These are phyloP conservation scores for Skeletonema costatum DNA, from an alignment of 108 stramenopile species.

Conservation along the genomic window DNA sequence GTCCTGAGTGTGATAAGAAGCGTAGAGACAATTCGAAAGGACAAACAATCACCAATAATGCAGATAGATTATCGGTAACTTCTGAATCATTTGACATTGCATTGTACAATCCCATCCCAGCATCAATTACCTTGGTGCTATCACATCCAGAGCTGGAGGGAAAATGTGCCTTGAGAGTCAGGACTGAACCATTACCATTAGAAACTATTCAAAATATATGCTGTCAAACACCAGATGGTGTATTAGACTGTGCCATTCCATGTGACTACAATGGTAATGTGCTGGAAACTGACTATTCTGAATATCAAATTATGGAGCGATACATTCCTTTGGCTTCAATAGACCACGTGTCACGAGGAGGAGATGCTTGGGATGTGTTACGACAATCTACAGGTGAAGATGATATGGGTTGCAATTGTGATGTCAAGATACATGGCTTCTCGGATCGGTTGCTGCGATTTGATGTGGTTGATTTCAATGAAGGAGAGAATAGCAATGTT, in stretches of 20 bases:
- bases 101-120: background rate
- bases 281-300: background rate
- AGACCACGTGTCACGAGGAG: slow-evolving; percentile 32
- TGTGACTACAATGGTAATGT: slow-evolving; percentile 7
- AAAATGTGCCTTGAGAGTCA: background rate
- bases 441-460: slow-evolving; percentile 24
- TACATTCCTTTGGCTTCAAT: slow-evolving; percentile 22
- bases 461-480: slow-evolving; percentile 15
- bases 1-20: slow-evolving; percentile 23
- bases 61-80: background rate
- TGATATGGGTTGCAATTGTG: slow-evolving; percentile 20
- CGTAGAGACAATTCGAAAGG: background rate
- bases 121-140: background rate
- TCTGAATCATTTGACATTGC: background rate
- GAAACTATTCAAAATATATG: slow-evolving; percentile 1
- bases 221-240: slow-evolving; percentile 11
- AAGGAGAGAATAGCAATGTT: background rate
- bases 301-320: slow-evolving; percentile 25
- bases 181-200: slow-evolving; percentile 20
- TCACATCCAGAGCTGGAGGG: background rate
- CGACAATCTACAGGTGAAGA: slow-evolving; percentile 15
- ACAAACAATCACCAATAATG: background rate
- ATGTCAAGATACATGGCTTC: slow-evolving; percentile 30
- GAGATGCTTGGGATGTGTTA: slow-evolving; percentile 27
- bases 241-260: slow-evolving; percentile 10